These are phyloP conservation scores for Epichloe sibirici DNA, from an alignment of 2,329 filamentous ascomycete species.

Conservation along the genomic window DNA sequence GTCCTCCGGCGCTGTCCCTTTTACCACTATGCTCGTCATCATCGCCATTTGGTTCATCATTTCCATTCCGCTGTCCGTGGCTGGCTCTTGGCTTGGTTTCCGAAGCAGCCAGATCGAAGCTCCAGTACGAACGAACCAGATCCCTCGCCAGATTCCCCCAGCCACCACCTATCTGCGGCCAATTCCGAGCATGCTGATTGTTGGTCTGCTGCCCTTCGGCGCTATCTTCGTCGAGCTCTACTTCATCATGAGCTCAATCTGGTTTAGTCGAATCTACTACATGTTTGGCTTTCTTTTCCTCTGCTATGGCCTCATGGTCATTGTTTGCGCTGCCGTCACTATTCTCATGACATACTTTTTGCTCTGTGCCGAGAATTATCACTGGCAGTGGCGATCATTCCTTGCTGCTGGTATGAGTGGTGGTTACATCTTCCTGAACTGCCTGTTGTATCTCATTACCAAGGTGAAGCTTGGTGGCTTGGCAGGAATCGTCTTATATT, in stretches of 20 bases:
- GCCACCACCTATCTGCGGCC: slow-evolving; percentile 72
- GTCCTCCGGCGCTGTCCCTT: slow-evolving; percentile 87
- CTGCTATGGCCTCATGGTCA: slow-evolving; percentile 94
- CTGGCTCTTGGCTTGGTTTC: slow-evolving; percentile 89
- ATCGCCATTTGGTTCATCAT: slow-evolving; percentile 95
- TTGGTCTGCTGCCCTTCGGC: slow-evolving; percentile 85
- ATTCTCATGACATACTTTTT: slow-evolving; percentile 93
- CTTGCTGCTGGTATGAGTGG: slow-evolving; percentile 82
- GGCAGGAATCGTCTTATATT: slow-evolving; percentile 78
- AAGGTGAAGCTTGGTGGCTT: slow-evolving; percentile 76
- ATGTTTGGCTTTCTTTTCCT: slow-evolving; percentile 99
- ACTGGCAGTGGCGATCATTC: slow-evolving; percentile 98
- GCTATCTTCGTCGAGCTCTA: slow-evolving; percentile 98
- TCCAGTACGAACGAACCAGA: slow-evolving; percentile 92
- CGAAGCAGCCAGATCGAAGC: slow-evolving; percentile 58
- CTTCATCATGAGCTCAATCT: slow-evolving; percentile 98
- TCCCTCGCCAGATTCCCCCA: slow-evolving; percentile 89
- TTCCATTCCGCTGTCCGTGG: slow-evolving; percentile 80
- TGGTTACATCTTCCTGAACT: slow-evolving; percentile 83
- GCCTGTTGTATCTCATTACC: slow-evolving; percentile 80
- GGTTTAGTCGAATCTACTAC: slow-evolving; percentile 98
- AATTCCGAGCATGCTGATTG: slow-evolving; percentile 80
- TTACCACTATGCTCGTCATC: slow-evolving; percentile 92
- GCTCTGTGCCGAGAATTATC: slow-evolving; percentile 91
- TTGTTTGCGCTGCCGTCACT: slow-evolving; percentile 85